phyloP scores from a whole-genome alignment of 2,329 filamentous ascomycete species.

The Paraphaeosphaeria minitans region DNA sequence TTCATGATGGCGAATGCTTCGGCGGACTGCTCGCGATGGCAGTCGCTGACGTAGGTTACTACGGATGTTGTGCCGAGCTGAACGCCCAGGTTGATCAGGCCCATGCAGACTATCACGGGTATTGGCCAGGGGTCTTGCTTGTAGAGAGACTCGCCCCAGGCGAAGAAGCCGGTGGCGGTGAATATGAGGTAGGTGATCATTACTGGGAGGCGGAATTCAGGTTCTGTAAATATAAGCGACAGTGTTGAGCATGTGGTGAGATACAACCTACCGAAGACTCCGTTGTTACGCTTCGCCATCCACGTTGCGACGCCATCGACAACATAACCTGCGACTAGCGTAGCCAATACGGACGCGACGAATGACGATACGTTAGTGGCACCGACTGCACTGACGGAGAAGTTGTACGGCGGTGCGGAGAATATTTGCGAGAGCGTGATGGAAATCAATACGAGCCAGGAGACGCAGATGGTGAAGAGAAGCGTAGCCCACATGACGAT shows the following conservation, averaged over 20 bases:
- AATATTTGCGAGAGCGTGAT: slow-evolving; percentile 35
- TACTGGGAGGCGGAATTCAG: slow-evolving; percentile 32
- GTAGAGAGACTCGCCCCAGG: slow-evolving; percentile 27
- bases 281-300: slow-evolving; percentile 30
- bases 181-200: slow-evolving; percentile 30
- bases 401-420: slow-evolving; percentile 31
- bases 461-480: slow-evolving; percentile 32
- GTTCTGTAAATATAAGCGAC: slow-evolving; percentile 19
- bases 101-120: slow-evolving; percentile 33
- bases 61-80: slow-evolving; percentile 29
- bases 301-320: slow-evolving; percentile 30
- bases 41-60: slow-evolving; percentile 31
- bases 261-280: slow-evolving; percentile 26
- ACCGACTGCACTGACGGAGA: slow-evolving; percentile 28
- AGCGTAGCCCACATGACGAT: slow-evolving; percentile 32
- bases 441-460: slow-evolving; percentile 34
- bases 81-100: slow-evolving; percentile 32
- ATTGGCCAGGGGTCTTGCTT: slow-evolving; percentile 29
- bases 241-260: too few species aligned
- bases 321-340: slow-evolving; percentile 22
- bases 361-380: slow-evolving; percentile 33
- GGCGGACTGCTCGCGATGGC: slow-evolving; percentile 29
- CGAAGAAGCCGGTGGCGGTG: slow-evolving; percentile 32
- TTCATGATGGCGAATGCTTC: slow-evolving; percentile 37
- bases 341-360: slow-evolving; percentile 27